Conservation (phyloP, 768 basidiomycete genomes). For the Suillus discolor region DNA sequence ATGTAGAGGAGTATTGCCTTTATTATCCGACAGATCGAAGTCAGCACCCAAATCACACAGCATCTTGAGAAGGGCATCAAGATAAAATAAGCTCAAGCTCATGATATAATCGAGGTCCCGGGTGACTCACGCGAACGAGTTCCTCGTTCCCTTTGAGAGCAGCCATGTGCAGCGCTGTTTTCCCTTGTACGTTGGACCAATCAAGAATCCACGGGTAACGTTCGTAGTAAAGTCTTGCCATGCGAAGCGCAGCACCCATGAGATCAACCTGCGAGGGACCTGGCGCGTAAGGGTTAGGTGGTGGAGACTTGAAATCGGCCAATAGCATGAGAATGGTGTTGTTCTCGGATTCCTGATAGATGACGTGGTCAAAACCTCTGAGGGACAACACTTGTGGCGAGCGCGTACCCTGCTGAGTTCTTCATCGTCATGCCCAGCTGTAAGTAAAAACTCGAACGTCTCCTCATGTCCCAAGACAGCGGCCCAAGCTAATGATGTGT, state of each 20-base stretch:
- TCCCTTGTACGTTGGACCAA: constrained; percentile 91
- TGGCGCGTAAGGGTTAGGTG: constrained; percentile 47
- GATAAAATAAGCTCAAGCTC: constrained; percentile 20
- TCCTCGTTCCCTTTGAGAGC: constrained; percentile 89
- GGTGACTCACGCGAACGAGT: constrained; percentile 71
- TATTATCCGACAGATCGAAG: constrained; percentile 84
- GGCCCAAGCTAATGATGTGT: constrained; percentile 91
- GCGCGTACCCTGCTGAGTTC: constrained; percentile 83
- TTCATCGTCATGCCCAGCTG: constrained; percentile 88
- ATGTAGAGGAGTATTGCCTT: constrained; percentile 91
- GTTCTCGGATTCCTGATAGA: constrained; percentile 79
- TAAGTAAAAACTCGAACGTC: constrained; percentile 89
- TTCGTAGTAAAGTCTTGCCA: constrained; percentile 87
- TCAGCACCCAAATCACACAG: constrained; percentile 91
- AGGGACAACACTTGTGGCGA: constrained; percentile 9
- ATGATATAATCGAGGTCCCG: constrained; percentile 13
- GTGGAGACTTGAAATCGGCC: constrained; percentile 72
- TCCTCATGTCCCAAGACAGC: constrained; percentile 88
- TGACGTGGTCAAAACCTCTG: constrained; percentile 20
- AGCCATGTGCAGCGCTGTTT: constrained; percentile 87
- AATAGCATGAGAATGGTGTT: constrained; percentile 93
- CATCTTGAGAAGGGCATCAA: constrained; percentile 54
- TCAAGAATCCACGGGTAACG: constrained; percentile 86
- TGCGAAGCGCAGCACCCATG: constrained; percentile 74
- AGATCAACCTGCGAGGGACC: constrained; percentile 58